A percentile compares a stretch with the other conserved stretches of the same genome.
phyloP scores from a whole-genome alignment of 2,329 filamentous ascomycete species.

The Aspergillus tubingensis region DNA sequence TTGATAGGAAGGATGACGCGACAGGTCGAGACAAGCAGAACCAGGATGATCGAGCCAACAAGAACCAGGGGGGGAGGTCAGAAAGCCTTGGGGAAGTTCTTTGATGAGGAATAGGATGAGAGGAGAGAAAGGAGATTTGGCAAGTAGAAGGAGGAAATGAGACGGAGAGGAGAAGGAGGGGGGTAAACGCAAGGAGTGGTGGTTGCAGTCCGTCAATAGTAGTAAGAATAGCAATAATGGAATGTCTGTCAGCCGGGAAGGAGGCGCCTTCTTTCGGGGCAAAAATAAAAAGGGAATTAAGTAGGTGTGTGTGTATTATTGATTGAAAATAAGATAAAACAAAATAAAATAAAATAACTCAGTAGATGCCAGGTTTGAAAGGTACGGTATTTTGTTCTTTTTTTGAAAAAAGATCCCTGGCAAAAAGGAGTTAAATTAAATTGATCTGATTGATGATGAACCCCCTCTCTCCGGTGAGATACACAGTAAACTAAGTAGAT shows the following conservation, averaged over 20 bases:
- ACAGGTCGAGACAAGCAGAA: conserved; percentile 8
- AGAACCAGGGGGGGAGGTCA: not conserved
- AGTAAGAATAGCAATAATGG: conserved; percentile 16
- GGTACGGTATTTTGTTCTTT: not conserved
- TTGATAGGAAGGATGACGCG: conserved; percentile 18
- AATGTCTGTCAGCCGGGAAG: conserved; percentile 18
- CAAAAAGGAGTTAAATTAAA: too few relatives aligned
- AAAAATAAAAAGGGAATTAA: too few relatives aligned
- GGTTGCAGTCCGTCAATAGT: conserved; percentile 18
- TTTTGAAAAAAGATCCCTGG: not conserved
- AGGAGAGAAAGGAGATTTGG: conserved; percentile 5
- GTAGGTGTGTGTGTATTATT: not conserved
- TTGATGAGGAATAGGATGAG: conserved; percentile 5
- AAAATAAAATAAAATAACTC: not conserved
- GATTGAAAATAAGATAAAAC: not conserved
- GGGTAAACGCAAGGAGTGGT: conserved; percentile 12
- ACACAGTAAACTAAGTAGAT: not conserved
- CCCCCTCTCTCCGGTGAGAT: not conserved
- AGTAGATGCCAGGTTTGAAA: not conserved
- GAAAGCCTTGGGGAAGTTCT: conserved; percentile 8
- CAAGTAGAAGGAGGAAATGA: conserved; percentile 7
- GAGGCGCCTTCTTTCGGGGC: conserved; percentile 8
- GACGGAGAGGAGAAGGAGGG: conserved; percentile 12
- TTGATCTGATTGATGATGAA: too few relatives aligned
- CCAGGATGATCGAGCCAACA: conserved; percentile 1